These are phyloP conservation scores for Backusella liffmaniae DNA, from an alignment of 192 early-diverging fungal genomes.

Conservation along the genomic window DNA sequence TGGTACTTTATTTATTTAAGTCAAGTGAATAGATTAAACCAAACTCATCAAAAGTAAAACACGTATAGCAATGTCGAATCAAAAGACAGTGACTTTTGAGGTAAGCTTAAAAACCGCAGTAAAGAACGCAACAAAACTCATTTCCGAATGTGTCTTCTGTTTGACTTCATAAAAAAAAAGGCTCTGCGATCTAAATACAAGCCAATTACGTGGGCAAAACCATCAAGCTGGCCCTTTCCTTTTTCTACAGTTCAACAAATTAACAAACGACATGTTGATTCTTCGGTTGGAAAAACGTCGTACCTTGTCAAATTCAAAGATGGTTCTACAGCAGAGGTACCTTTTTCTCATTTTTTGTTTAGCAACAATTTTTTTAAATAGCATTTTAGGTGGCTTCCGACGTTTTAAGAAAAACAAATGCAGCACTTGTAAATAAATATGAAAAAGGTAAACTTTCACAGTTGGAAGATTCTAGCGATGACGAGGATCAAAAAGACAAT, in stretches of 20 bases:
- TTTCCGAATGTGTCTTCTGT: not conserved
- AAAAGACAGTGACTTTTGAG: not conserved
- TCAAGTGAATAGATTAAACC: not conserved
- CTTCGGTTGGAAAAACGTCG: not conserved
- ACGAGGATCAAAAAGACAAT: not conserved
- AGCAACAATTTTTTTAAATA: not conserved
- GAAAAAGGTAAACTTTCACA: not conserved
- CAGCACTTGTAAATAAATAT: not conserved
- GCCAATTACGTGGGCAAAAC: not conserved
- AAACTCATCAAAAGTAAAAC: not conserved
- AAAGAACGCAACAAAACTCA: not conserved
- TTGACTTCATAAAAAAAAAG: not conserved
- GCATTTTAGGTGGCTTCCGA: not conserved
- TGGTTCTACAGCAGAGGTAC: not conserved
- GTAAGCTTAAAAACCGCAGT: not conserved
- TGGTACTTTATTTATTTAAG: not conserved
- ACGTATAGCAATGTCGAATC: not conserved
- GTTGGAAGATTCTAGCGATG: not conserved
- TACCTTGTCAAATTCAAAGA: not conserved
- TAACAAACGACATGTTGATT: not conserved
- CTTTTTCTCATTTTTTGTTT: not conserved
- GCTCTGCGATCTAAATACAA: not conserved
- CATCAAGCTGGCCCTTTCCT: not conserved
- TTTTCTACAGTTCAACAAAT: not conserved
- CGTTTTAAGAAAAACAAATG: not conserved